phyloP scores from a whole-genome alignment of 345 rosid species.

The Psidium guajava region DNA sequence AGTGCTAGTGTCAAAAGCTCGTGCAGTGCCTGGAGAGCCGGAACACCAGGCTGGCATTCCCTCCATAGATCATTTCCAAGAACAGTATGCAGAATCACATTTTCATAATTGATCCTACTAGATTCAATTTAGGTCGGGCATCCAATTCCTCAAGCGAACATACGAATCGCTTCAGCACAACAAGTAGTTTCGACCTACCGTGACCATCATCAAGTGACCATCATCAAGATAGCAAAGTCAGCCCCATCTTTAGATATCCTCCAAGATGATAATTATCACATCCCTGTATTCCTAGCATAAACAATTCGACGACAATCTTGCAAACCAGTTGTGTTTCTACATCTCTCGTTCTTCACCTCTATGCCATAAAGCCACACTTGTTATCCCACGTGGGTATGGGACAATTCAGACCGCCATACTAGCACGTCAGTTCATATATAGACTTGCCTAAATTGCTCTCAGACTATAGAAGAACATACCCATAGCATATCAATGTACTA shows the following conservation, averaged over 20 bases:
- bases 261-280: background rate
- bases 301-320: background rate
- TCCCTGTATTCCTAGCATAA: background rate
- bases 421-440: background rate
- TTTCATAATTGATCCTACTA: background rate
- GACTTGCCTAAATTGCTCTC: background rate
- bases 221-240: background rate
- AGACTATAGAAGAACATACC: background rate
- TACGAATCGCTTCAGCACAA: background rate
- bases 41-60: background rate
- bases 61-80: background rate
- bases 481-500: background rate
- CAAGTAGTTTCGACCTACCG: rapidly evolving
- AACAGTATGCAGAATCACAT: background rate
- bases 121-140: background rate
- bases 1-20: conserved; percentile 26
- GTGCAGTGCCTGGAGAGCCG: background rate
- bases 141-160: background rate
- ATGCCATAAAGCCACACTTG: background rate
- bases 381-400: background rate
- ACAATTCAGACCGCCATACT: background rate
- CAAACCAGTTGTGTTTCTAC: background rate
- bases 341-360: background rate
- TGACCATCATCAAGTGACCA: too few species aligned
- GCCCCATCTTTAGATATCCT: background rate